Base-by-base conservation (phyloP, 192 early-diverging fungal species). In the Podila horticola region DNA sequence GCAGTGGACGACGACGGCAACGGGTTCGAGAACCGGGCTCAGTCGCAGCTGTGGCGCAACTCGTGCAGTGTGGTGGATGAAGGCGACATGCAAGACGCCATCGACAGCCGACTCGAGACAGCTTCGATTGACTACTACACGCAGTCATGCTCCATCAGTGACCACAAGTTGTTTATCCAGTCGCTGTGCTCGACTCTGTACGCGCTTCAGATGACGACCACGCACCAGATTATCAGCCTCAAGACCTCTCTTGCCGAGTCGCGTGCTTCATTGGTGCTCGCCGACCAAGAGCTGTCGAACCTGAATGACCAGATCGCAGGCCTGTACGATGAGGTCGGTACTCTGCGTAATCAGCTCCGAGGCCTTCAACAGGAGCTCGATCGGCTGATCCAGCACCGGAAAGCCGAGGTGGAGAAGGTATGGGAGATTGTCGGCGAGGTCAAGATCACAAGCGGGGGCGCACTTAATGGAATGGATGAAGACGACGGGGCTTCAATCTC, bases 401-500 rank as follows among this genome's bases (percentile, higher is more conserved):
- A 86, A 64, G 83, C 82, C 29, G 87, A 88, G 45, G 82, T 88
- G 0, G 76, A 85, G 24, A 86, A 86, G 57, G 84, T 88, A 1
- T 86, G 87, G 87, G 85, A 88, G 52, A 84, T 88, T 55, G 85
- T 88, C 0, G 82, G 84, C 15, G 85, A 85, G 45, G 87, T 88
- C 3, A 79, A 68, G n/a, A 82, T 72, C 9, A 74, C 30, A 4
- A 64, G 29, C 38, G 69, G 52, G 36, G 64, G 57, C 29, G 57
- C 59, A 57, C 71, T 50, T 13, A 63, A 66, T 22, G 26, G 5
- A 11, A 26, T 59, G 64, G 69, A 66, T 45, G 75, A 81, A 5
- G 71, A 81, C n/a, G 71, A 81, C 31, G 66, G 69, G 20, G 71
- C 52, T 0, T 81, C 77, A 5, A 58, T 81, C 26, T 72, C 66